phyloP scores from a whole-genome alignment of 2,329 filamentous ascomycete species.

The Calycina herbarum region DNA sequence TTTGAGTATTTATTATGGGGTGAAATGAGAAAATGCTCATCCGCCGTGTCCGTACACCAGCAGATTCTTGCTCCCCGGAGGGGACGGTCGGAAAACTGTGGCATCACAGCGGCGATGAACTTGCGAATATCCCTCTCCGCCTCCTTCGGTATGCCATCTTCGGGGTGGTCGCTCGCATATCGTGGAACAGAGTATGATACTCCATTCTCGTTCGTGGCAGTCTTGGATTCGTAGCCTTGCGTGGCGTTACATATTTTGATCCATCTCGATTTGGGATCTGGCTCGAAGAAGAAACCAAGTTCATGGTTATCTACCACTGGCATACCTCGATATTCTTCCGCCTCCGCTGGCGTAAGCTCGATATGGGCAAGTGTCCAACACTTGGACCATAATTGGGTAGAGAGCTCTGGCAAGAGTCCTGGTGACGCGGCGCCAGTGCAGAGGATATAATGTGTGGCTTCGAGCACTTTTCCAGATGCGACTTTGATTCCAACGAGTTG shows the following conservation, averaged over 20 bases:
- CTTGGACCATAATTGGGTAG: slow-evolving; percentile 43
- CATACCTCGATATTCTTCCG: slow-evolving; percentile 46
- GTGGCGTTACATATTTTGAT: slow-evolving; percentile 49
- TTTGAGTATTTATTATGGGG: slow-evolving; percentile 46
- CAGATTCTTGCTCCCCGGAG: slow-evolving; percentile 54
- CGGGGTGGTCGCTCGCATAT: slow-evolving; percentile 20
- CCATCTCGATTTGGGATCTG: slow-evolving; percentile 48
- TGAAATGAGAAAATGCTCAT: slow-evolving; percentile 54
- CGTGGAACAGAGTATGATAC: slow-evolving; percentile 40
- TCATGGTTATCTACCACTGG: slow-evolving; percentile 52
- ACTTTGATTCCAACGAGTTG: slow-evolving; percentile 41
- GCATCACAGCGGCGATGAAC: slow-evolving; percentile 53
- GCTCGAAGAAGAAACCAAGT: slow-evolving; percentile 56
- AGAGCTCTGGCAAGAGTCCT: slow-evolving; percentile 44
- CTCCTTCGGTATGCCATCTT: slow-evolving; percentile 46
- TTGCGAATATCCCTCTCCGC: slow-evolving; percentile 49
- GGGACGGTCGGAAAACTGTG: slow-evolving; percentile 49
- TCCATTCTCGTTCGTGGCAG: slow-evolving; percentile 26
- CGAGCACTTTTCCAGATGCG: slow-evolving; percentile 38
- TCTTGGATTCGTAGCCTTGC: slow-evolving; percentile 44
- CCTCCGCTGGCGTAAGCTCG: slow-evolving; percentile 48
- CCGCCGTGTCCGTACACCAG: slow-evolving; percentile 57
- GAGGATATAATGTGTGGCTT: slow-evolving; percentile 43
- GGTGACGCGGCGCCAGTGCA: slow-evolving; percentile 47
- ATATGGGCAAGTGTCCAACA: slow-evolving; percentile 54